phyloP scores from a whole-genome alignment of 208 protist genomes.

The Crithidia fasciculata region DNA sequence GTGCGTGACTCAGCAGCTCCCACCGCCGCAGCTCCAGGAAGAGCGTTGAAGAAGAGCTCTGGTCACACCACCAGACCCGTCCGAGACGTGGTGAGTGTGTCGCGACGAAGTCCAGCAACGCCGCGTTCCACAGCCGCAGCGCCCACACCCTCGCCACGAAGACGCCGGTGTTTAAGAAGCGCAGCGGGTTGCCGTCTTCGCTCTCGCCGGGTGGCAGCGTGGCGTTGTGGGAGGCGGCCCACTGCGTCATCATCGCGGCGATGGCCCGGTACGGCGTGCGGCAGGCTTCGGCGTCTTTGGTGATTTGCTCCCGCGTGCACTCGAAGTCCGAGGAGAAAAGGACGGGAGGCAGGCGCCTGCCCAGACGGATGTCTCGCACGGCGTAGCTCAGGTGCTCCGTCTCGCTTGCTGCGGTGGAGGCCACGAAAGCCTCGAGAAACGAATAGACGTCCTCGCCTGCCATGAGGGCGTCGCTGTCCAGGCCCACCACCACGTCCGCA shows the following conservation, averaged over 20 bases:
- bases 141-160: slow-evolving; percentile 21
- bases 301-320: slow-evolving; percentile 17
- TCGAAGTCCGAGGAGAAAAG: slow-evolving; percentile 9
- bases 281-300: not conserved
- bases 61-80: slow-evolving; percentile 14
- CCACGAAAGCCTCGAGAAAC: slow-evolving; percentile 16
- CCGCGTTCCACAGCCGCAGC: slow-evolving; percentile 14
- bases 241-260: not conserved
- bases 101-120: not conserved
- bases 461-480: slow-evolving; percentile 20
- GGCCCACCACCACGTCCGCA: slow-evolving; percentile 14
- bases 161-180: slow-evolving; percentile 8
- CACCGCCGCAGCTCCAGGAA: slow-evolving; percentile 16
- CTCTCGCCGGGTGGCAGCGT: not conserved
- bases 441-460: slow-evolving; percentile 13
- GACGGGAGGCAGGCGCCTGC: slow-evolving; percentile 2
- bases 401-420: slow-evolving; percentile 12
- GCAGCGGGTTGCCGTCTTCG: not conserved
- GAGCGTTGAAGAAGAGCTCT: slow-evolving; percentile 3
- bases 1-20: slow-evolving; percentile 8
- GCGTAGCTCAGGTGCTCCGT: slow-evolving; percentile 12
- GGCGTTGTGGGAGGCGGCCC: not conserved
- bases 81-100: not conserved
- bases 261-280: not conserved
- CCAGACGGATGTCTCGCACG: slow-evolving; percentile 13